phyloP scores from a whole-genome alignment of 768 basidiomycete genomes.

The Postia placenta region DNA sequence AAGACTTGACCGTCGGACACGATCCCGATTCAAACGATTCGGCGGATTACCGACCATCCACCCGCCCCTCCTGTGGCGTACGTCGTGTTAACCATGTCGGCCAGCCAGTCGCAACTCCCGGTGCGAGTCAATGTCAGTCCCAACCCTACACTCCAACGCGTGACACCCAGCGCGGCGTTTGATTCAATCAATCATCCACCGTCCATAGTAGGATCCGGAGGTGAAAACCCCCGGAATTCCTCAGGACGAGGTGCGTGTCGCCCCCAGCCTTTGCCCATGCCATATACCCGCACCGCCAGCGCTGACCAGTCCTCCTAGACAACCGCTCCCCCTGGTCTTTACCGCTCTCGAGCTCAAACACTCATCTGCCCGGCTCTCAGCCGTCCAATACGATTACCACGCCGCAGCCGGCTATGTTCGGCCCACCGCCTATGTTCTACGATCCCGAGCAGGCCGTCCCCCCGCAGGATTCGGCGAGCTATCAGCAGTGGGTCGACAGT shows the following conservation, averaged over 20 bases:
- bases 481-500: slow-evolving; percentile 17
- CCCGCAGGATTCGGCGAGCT: slow-evolving; percentile 6
- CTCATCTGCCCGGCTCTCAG: neutral
- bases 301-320: neutral
- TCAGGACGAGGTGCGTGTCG: neutral
- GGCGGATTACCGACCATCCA: neutral
- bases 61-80: neutral
- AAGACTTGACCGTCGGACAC: neutral
- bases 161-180: neutral
- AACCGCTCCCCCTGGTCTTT: neutral
- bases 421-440: slow-evolving; percentile 17
- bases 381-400: neutral
- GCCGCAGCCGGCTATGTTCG: slow-evolving; percentile 11
- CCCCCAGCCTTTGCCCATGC: neutral
- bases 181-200: neutral
- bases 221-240: neutral
- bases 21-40: neutral
- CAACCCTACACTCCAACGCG: neutral
- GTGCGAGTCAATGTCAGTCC: neutral
- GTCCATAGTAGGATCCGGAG: neutral
- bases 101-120: neutral
- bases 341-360: neutral
- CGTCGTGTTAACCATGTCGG: neutral
- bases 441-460: slow-evolving; percentile 14
- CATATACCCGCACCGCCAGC: neutral